These are phyloP conservation scores for Malus hybrid DNA, from an alignment of 331 rosid genomes.

Conservation along the genomic window DNA sequence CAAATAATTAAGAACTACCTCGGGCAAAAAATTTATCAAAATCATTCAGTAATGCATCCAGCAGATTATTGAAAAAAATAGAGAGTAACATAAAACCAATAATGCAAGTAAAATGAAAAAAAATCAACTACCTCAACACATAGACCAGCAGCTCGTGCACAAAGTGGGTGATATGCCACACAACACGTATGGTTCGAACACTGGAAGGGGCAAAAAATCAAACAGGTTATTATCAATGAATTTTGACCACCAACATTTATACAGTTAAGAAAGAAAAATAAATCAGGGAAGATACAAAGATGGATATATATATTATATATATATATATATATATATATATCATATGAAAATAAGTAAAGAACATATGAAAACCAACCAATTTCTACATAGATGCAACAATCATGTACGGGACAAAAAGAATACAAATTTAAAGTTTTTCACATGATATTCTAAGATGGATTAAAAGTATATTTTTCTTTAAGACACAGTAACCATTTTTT, in stretches of 20 bases:
- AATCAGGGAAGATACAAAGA: background rate
- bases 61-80: background rate
- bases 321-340: background rate
- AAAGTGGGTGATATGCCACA: slow-evolving; percentile 95
- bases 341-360: background rate
- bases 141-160: slow-evolving; percentile 99
- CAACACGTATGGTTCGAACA: slow-evolving; percentile 92
- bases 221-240: background rate
- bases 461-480: background rate
- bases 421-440: background rate
- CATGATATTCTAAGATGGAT: background rate
- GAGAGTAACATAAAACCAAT: background rate
- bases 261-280: background rate
- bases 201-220: slow-evolving; percentile 30
- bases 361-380: background rate
- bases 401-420: background rate
- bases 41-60: background rate
- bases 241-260: background rate
- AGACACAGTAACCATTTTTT: background rate
- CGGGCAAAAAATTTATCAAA: background rate
- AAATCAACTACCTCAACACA: slow-evolving; percentile 77
- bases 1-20: background rate
- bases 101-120: background rate
- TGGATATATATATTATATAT: background rate
- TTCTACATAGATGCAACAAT: background rate